Percentiles rank a stretch among this genome's conserved stretches.
Evolutionary conservation across 192 early-diverging fungal genomes (phyloP).

Genomic region (Entomortierella parvispora): DNA sequence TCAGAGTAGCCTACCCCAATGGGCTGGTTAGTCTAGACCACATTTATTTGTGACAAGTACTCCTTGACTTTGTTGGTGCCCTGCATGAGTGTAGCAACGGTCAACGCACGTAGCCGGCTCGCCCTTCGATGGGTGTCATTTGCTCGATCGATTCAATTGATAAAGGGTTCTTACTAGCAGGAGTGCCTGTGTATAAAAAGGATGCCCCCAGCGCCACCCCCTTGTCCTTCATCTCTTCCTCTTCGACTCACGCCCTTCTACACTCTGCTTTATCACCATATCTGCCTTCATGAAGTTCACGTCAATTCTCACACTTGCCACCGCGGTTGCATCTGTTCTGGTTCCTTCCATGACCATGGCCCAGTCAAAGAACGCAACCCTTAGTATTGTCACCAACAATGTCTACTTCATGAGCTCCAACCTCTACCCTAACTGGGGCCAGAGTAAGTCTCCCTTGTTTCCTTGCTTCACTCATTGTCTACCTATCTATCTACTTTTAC

Average conservation of each 20-base stretch:
- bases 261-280: neutral
- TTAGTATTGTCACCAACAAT: conserved; percentile 40
- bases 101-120: too few species aligned
- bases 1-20: neutral
- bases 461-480: neutral
- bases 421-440: conserved; percentile 45
- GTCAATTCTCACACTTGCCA: conserved; percentile 9
- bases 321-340: conserved; percentile 1
- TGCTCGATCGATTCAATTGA: too few species aligned
- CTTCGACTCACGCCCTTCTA: neutral
- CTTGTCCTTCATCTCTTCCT: neutral
- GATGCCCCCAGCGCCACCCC: neutral
- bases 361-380: conserved; percentile 21
- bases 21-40: conserved; percentile 12
- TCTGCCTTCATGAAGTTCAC: conserved; percentile 29
- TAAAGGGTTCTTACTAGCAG: too few species aligned
- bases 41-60: neutral
- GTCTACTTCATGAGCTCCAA: conserved; percentile 28
- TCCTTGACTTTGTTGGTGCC: neutral
- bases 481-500: neutral
- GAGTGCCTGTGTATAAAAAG: neutral
- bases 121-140: too few species aligned
- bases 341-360: conserved; percentile 12
- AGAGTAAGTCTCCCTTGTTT: conserved; percentile 14
- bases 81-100: conserved; percentile 1